These are phyloP conservation scores for Exophiala phaeomuriformis DNA, from an alignment of 2,329 filamentous ascomycete species.

Conservation along the genomic window DNA sequence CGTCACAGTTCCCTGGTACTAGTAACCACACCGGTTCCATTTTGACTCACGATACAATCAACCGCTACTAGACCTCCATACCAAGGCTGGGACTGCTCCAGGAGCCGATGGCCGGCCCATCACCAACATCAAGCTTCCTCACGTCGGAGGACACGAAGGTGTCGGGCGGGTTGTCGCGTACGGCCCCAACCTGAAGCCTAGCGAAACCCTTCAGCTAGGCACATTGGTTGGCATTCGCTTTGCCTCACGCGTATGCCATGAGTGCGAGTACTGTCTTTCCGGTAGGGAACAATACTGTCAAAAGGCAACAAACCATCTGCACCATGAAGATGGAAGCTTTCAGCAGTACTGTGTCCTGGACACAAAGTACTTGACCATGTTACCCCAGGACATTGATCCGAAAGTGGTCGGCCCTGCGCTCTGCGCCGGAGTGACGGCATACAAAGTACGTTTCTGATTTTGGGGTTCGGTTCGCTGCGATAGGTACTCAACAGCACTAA, in stretches of 20 bases:
- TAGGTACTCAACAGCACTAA: not conserved
- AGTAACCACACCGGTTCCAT: not conserved
- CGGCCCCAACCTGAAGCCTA: slow-evolving; percentile 28
- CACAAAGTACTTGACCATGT: slow-evolving; percentile 38
- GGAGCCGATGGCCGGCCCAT: slow-evolving; percentile 37
- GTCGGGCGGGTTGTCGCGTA: slow-evolving; percentile 38
- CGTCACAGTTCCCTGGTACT: not conserved
- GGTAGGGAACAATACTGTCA: slow-evolving; percentile 38
- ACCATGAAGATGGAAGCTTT: slow-evolving; percentile 43
- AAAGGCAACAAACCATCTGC: slow-evolving; percentile 40
- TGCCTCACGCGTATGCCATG: slow-evolving; percentile 37
- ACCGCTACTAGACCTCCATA: slow-evolving; percentile 34
- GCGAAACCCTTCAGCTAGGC: slow-evolving; percentile 34
- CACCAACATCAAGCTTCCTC: slow-evolving; percentile 40
- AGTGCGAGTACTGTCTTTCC: slow-evolving; percentile 40
- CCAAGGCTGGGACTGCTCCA: slow-evolving; percentile 36
- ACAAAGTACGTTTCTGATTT: slow-evolving; percentile 32
- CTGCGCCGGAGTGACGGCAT: slow-evolving; percentile 41
- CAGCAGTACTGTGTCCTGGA: slow-evolving; percentile 42
- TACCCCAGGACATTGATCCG: slow-evolving; percentile 40
- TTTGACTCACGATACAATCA: not conserved
- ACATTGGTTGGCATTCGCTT: slow-evolving; percentile 41
- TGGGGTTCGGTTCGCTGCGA: not conserved
- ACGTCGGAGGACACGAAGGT: slow-evolving; percentile 43
- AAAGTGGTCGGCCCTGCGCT: slow-evolving; percentile 38